Evolutionary conservation across 495 filamentous ascomycete genomes (phyloP).

Genomic region (Aspergillus diversus): DNA sequence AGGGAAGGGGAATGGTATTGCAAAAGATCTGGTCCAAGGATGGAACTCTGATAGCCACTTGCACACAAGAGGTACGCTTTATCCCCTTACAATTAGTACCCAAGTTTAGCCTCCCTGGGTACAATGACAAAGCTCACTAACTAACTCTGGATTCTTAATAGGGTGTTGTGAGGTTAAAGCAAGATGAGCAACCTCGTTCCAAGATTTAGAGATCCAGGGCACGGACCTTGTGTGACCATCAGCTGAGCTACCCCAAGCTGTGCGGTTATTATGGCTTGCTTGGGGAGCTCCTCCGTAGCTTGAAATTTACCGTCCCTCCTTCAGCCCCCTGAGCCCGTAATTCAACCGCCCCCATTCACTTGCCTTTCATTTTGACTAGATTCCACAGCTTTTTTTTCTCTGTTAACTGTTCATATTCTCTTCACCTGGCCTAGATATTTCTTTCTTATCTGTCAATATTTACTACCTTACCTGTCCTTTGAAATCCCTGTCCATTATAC

Average conservation of each 20-base stretch:
- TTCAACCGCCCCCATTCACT: background rate
- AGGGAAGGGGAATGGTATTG: conserved; percentile 82
- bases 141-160: conserved; percentile 22
- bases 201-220: conserved; percentile 38
- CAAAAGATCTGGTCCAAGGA: conserved; percentile 87
- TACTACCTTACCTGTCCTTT: background rate
- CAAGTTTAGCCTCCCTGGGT: background rate
- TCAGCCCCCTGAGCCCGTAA: background rate
- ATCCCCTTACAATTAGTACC: background rate
- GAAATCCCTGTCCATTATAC: background rate
- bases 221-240: background rate
- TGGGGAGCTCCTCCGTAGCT: background rate
- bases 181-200: conserved; percentile 43
- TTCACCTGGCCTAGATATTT: conserved; percentile 3
- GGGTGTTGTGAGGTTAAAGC: conserved; percentile 52
- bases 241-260: background rate
- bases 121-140: background rate
- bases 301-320: background rate
- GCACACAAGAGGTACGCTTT: conserved; percentile 49
- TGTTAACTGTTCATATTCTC: background rate
- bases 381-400: background rate
- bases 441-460: conserved; percentile 1
- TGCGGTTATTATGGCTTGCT: background rate
- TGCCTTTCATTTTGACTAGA: background rate
- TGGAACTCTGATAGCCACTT: conserved; percentile 75